Base-by-base conservation (phyloP, 2,329 filamentous ascomycete genomes). In the Pestalotiopsis sp. region DNA sequence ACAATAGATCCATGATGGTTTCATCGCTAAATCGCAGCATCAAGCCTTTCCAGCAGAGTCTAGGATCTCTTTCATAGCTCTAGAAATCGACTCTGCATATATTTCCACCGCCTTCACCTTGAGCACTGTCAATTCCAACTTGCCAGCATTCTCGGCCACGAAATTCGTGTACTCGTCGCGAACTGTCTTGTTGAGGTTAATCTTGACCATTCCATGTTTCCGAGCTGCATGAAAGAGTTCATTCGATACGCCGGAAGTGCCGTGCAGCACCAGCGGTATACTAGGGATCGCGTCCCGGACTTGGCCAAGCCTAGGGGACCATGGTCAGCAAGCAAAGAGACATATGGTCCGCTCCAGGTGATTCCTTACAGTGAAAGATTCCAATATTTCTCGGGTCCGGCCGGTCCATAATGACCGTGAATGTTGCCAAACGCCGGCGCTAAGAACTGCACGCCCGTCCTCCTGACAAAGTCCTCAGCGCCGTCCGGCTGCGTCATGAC, bases 361-460 rank as follows among this genome's bases (percentile, higher is more conserved):
- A 9, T 38, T 11, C 3, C 27, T 66, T 17, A 66, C 65, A 39
- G 7, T 71, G 88, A 85, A 59, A 88, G 71, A 52, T 59, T 39
- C 65, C 65, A 66, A n/a, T 27, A 61, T 27, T n/a, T 59, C 76
- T 82, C 80, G 25, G 86, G 84, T 0, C 88, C 88, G 20, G 85
- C 78, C 0, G 85, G 83, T 1, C 88, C 88, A 77, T 91, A 90
- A 67, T 87, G 85, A 0, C 88, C 88, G 79, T 91, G 89, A 31
- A 91, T 87, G 72, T 90, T 91, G 1, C 88, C 89, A 78, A 90
- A 90, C 1, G 88, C 87, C 2, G 89, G 89, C 7, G 88, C 89
- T 12, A 91, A 78, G 81, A 87, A 90, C 72, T 90, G 86, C 72
- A 91, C 88, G 2, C 89, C 88, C 12, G 88, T 90, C 38, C 36